Evolutionary conservation across 148 eudicot genomes (phyloP).

Genomic region (Limonium bicolor): DNA sequence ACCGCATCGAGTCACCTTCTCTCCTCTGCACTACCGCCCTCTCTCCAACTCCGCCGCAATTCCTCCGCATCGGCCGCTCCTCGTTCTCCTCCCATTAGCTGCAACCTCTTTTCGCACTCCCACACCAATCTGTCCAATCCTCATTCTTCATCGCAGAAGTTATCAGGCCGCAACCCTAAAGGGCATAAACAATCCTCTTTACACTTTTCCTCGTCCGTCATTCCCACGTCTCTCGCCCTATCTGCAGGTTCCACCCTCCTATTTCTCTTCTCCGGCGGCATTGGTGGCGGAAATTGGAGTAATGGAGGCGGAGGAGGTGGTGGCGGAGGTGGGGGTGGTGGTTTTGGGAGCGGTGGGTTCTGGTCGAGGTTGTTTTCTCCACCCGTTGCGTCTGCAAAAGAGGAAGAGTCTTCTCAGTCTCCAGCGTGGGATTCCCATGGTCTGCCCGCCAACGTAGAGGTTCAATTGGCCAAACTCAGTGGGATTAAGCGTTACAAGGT

Average conservation of each 20-base stretch:
- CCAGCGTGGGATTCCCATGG: constrained; percentile 76
- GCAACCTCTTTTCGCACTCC: constrained; percentile 5
- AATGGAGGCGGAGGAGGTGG: constrained; percentile 20
- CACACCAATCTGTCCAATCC: constrained; percentile 2
- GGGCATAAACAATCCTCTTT: constrained; percentile 8
- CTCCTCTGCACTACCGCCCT: constrained; percentile 5
- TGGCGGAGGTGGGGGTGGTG: constrained; percentile 25
- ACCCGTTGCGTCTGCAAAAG: constrained; percentile 36
- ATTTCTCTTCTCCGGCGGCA: constrained; percentile 13
- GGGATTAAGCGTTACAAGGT: constrained; percentile 71
- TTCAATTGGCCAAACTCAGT: constrained; percentile 54
- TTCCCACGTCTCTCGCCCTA: constrained; percentile 22
- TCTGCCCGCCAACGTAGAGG: constrained; percentile 49
- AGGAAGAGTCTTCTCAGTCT: constrained; percentile 24
- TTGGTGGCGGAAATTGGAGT: constrained; percentile 5
- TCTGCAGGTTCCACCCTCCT: constrained; percentile 22
- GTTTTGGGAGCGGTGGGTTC: constrained; percentile 27
- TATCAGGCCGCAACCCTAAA: constrained; percentile 15
- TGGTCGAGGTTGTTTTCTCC: constrained; percentile 35
- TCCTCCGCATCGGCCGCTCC: not conserved
- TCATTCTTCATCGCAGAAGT: not conserved
- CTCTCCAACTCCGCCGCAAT: constrained; percentile 5
- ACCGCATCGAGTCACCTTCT: constrained; percentile 14
- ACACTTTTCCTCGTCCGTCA: constrained; percentile 7
- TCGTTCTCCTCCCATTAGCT: constrained; percentile 7